Evolutionary conservation across 768 basidiomycete genomes (phyloP), one percentile per base, ranked within the genome.

Genomic region (Mycena amicta): DNA sequence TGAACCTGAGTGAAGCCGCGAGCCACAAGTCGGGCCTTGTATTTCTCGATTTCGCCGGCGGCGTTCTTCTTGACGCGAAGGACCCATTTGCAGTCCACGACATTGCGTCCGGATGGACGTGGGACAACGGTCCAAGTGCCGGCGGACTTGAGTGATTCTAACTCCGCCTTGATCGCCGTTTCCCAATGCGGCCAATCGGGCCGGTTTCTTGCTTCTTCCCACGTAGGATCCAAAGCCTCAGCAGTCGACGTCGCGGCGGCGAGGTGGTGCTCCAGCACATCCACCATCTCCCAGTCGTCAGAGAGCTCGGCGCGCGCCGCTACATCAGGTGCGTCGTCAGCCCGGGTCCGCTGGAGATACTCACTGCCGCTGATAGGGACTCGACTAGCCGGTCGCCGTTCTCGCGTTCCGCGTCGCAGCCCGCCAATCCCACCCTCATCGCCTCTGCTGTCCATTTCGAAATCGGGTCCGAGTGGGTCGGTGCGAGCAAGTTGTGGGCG

Each of bases 1-100:
- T 66, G 68, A 0, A 70, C 62, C 37, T 83, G 79, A 0, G 70
- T 67, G 65, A 70, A 80, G 0, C 79, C 79, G 50, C 75, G 67
- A 0, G 76, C 77, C 1, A 80, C 77, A 1, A 82, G 20, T 12
- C 55, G 47, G 5, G 55, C 70, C 11, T 75, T 56, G 13, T 73
- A 79, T 62, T 81, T 80, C 67, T 68, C 52, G 37, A 67, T 51
- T 28, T 59, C 52, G 5, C 67, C 64, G 1, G 49, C 28, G 5
- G 46, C 60, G 41, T 69, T 52, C 26, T 46, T 43, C 54, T 68
- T 65, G 56, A 61, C 59, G 15, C 41, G 69, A 2, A 68, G 63
- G 22, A 57, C 50, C 28, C 41, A 57, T 31, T 46, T 45, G 1
- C 54, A 61, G 0, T 63, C 66, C 20, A 76, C 62, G 30, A 68